Conservation (phyloP, 306 rosid genomes). For the Pyrus betulifolia region DNA sequence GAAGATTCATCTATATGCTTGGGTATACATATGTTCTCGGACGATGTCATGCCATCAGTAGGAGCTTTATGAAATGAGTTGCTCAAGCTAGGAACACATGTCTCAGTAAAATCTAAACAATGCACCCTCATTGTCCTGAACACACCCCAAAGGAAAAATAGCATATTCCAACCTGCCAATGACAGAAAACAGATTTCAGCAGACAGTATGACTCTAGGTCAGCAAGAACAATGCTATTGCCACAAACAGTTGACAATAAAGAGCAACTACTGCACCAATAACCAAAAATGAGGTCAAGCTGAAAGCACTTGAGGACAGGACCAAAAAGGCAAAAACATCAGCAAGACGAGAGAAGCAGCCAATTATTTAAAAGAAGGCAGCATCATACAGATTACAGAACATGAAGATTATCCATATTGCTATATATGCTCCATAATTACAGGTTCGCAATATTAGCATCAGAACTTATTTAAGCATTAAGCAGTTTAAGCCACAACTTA, state of each 20-base stretch:
- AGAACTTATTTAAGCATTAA: background rate
- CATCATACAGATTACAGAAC: background rate
- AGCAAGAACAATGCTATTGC: background rate
- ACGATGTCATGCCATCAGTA: constrained; percentile 40
- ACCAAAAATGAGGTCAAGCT: background rate
- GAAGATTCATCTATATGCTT: constrained; percentile 28
- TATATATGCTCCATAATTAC: background rate
- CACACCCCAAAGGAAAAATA: constrained; percentile 88
- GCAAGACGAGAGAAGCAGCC: background rate
- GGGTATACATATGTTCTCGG: constrained; percentile 43
- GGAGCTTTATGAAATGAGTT: constrained; percentile 36
- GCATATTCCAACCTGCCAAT: constrained; percentile 87
- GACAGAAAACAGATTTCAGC: constrained; percentile 7
- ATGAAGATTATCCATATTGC: background rate
- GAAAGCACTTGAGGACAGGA: background rate
- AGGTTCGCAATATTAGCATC: background rate
- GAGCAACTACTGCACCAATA: background rate
- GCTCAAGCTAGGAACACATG: constrained; percentile 33
- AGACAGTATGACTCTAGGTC: background rate
- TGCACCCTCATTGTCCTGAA: constrained; percentile 57
- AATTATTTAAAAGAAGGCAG: background rate
- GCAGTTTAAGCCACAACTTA: background rate
- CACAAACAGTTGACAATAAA: background rate
- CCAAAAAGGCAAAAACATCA: background rate
- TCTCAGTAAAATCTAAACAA: constrained; percentile 41